Evolutionary conservation across 106 monocot genomes (phyloP), one percentile per base, ranked within the genome.

Genomic region (Chionographis japonica): DNA sequence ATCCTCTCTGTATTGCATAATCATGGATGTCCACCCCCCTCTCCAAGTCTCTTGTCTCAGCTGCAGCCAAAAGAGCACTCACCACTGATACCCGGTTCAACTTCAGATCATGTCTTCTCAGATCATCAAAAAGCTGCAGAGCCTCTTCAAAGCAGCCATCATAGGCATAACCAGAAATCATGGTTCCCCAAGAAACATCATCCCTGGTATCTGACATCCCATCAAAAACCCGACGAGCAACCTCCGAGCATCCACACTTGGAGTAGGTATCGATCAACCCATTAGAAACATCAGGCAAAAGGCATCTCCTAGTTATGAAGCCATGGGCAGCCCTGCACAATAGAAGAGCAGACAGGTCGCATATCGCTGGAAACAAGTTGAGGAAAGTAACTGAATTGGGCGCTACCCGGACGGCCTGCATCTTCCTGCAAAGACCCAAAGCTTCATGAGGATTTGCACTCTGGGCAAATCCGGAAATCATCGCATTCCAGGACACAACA

Each of bases 211-310:
- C 70, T 59, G 6, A 12, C 77, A 85, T 85, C 52, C 53, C 62
- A 62, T 85, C 76, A 65, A 91, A 87, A 60, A 91, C 15, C 52
- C 56, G 64, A 2, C 80, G 74, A 67, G 84, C 87, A 60, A 56
- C 37, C 4, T 43, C 58, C 15, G 76, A 16, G 16, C 74, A 60
- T 27, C 79, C 77, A 53, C 87, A 91, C 63, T 91, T 91, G 62
- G 72, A 87, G 77, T 88, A 87, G 4, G 80, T 56, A 71, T 91
- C 91, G 5, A 91, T 73, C 78, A 91, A 66, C 38, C 87, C 87
- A 74, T 91, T 91, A 54, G 8, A 66, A 35, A 91, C 80, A 50
- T 9, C 8, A 60, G 18, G 4, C 18, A 73, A 38, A 68, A 71
- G 40, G 11, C 61, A 17, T 51, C 80, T 78, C 74, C 82, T 81